phyloP scores from a whole-genome alignment of 2,329 filamentous ascomycete species.

The Curvularia sp. region DNA sequence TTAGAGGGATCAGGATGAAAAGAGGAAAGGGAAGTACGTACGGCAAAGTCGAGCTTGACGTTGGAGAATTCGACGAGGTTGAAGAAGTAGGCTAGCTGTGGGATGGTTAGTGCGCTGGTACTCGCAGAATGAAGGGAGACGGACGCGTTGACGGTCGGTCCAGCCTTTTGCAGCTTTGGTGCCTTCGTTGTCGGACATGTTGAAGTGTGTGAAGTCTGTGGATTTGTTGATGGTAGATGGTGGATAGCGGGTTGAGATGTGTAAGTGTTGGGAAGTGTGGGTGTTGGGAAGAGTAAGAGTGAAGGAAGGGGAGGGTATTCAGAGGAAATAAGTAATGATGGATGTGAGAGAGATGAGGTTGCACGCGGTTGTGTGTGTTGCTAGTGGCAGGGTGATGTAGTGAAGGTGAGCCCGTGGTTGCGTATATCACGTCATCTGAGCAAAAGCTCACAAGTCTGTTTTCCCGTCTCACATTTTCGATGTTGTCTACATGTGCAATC shows the following conservation, averaged over 20 bases:
- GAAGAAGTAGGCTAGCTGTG: constrained; percentile 26
- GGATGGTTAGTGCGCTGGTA: neutral
- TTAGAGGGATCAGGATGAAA: neutral
- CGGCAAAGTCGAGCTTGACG: constrained; percentile 26
- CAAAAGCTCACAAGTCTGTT: too few relatives aligned
- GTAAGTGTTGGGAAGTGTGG: neutral
- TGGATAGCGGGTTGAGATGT: too few relatives aligned
- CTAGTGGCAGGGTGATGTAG: neutral
- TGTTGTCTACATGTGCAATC: too few relatives aligned
- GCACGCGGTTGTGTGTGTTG: neutral
- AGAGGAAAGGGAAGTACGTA: constrained; percentile 4
- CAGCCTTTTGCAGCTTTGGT: constrained; percentile 17
- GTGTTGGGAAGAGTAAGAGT: neutral
- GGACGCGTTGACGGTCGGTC: constrained; percentile 28
- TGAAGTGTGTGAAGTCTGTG: too few relatives aligned
- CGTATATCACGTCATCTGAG: neutral
- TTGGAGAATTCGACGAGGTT: constrained; percentile 22
- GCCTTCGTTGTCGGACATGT: constrained; percentile 14
- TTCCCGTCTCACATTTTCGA: too few relatives aligned
- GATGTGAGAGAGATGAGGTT: too few relatives aligned
- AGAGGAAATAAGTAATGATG: too few relatives aligned
- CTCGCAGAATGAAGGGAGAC: neutral
- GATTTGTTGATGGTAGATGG: neutral
- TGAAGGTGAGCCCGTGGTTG: neutral
- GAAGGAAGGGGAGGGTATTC: neutral